Conservation (phyloP, 2,329 filamentous ascomycete genomes). For the Zarea fungicola region DNA sequence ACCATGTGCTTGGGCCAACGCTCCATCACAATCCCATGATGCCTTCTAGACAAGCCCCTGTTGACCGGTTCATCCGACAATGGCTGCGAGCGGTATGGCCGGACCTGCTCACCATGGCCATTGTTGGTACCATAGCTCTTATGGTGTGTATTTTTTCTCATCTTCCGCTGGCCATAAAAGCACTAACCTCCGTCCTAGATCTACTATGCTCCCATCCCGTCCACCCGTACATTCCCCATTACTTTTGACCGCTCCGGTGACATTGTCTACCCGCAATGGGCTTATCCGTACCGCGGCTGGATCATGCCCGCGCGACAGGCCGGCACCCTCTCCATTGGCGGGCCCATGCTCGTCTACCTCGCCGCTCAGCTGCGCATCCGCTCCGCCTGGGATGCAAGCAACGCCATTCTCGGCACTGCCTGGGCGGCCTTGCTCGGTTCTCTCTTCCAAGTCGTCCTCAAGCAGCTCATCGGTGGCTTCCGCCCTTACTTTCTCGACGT, state of each 20-base stretch:
- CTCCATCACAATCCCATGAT: neutral
- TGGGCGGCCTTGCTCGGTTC: conserved; percentile 55
- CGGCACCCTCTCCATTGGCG: conserved; percentile 48
- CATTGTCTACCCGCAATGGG: conserved; percentile 58
- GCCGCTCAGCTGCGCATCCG: conserved; percentile 53
- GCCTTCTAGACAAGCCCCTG: neutral
- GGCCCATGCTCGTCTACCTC: conserved; percentile 54
- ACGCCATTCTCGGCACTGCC: conserved; percentile 55
- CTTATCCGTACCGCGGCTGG: conserved; percentile 59
- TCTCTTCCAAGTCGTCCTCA: conserved; percentile 62
- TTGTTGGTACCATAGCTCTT: conserved; percentile 36
- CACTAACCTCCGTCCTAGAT: conserved; percentile 28
- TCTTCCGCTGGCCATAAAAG: neutral
- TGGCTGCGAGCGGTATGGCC: conserved; percentile 56
- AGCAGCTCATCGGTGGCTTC: conserved; percentile 60
- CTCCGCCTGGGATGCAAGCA: conserved; percentile 56
- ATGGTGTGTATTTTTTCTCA: conserved; percentile 20
- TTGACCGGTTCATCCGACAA: conserved; percentile 25
- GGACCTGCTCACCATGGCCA: conserved; percentile 54
- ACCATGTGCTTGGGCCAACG: neutral
- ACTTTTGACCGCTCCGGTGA: conserved; percentile 52
- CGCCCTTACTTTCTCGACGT: conserved; percentile 60
- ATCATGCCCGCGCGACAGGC: conserved; percentile 56
- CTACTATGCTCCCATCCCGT: conserved; percentile 49
- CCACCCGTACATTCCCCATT: conserved; percentile 57